Percentiles rank a stretch among this genome's conserved stretches.
Evolutionary conservation across 257 asterid species (phyloP).

Genomic region (Solanum chiquidenum): DNA sequence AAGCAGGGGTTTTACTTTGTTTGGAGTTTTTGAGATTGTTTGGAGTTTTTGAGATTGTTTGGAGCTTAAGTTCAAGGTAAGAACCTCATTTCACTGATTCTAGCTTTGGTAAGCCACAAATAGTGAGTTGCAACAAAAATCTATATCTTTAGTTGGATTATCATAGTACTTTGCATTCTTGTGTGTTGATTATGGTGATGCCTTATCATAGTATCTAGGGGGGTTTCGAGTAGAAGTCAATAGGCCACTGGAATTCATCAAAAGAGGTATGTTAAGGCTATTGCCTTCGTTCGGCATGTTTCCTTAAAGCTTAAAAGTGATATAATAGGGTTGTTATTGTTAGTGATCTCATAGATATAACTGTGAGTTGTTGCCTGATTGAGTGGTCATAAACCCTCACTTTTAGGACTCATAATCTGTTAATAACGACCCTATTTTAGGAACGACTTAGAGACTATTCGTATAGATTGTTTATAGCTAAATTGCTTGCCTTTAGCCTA

Average conservation of each 20-base stretch:
- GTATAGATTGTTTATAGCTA: no score
- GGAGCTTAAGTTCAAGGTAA: neutral
- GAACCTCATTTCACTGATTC: neutral
- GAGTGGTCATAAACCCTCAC: neutral
- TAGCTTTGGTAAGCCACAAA: neutral
- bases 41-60: no score
- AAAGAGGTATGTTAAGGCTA: neutral
- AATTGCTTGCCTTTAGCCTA: neutral
- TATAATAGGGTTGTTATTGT: neutral
- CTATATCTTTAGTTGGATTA: neutral
- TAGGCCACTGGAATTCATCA: neutral
- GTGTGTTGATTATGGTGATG: no score
- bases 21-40: no score
- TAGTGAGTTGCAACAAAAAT: no score
- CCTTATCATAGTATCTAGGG: no score
- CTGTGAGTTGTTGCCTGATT: neutral
- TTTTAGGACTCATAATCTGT: neutral
- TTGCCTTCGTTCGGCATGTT: neutral
- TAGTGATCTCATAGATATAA: no score
- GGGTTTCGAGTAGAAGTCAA: neutral
- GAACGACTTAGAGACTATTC: neutral
- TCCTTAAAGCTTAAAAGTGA: no score
- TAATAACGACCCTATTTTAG: neutral
- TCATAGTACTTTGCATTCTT: no score
- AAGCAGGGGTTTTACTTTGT: neutral